Evolutionary conservation across 2,329 filamentous ascomycete genomes (phyloP).

Genomic region (Neofusicoccum ribis): DNA sequence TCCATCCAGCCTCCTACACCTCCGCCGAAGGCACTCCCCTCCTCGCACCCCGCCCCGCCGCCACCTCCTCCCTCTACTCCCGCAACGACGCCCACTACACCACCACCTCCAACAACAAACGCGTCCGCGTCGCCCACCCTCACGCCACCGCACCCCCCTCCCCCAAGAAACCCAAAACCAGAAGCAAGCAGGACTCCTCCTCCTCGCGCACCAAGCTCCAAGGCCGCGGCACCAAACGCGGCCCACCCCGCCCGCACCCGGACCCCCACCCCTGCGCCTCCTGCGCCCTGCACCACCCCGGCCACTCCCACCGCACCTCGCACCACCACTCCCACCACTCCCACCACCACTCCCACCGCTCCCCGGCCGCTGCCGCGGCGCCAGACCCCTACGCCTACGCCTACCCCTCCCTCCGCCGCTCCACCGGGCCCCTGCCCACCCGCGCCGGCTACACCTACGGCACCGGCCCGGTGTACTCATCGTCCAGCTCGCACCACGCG

Average conservation of each 20-base stretch:
- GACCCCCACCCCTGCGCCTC: neutral
- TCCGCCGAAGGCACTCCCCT: neutral
- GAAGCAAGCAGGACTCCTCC: neutral
- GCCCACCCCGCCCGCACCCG: neutral
- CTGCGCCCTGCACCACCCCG: slow-evolving; percentile 10
- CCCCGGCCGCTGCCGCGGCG: neutral
- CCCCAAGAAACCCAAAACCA: neutral
- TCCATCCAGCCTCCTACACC: neutral
- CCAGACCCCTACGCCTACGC: neutral
- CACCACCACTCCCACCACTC: neutral
- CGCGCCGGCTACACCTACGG: too few species aligned
- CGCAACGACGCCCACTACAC: neutral
- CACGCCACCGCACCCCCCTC: neutral
- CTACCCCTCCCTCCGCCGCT: too few species aligned
- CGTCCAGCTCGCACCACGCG: too few species aligned
- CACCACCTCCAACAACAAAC: slow-evolving; percentile 6
- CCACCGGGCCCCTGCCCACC: too few species aligned
- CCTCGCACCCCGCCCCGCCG: neutral
- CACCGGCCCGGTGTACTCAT: too few species aligned
- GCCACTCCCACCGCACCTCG: neutral
- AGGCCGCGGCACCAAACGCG: slow-evolving; percentile 7
- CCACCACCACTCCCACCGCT: neutral
- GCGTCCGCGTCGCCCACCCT: neutral
- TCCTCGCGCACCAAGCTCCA: neutral
- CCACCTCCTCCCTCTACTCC: slow-evolving; percentile 5